Percentiles rank a stretch among this genome's conserved stretches.
Evolutionary conservation across 768 basidiomycete genomes (phyloP).

Genomic region (Xerocomellus chrysenteron): DNA sequence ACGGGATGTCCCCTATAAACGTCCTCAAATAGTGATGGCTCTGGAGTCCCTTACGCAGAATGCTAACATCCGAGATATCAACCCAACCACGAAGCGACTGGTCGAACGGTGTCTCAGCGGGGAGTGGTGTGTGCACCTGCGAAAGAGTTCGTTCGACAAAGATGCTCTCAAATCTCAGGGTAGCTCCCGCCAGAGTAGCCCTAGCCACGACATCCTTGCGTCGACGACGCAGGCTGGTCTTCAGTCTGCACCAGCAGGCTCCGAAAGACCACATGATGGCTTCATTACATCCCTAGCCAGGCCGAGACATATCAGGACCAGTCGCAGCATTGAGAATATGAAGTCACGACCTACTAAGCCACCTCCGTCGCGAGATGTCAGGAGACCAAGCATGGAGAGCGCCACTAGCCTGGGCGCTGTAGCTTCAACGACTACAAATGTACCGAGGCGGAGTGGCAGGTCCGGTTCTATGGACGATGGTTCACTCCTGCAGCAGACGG

Average conservation of each 20-base stretch:
- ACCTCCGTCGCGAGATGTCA: constrained; percentile 33
- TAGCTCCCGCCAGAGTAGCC: constrained; percentile 39
- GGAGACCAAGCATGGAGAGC: constrained; percentile 43
- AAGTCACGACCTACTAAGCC: constrained; percentile 31
- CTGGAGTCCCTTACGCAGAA: constrained; percentile 78
- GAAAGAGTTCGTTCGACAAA: constrained; percentile 38
- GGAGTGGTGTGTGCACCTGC: constrained; percentile 80
- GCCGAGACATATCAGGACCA: constrained; percentile 52
- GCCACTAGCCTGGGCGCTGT: constrained; percentile 30
- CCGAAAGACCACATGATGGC: constrained; percentile 21
- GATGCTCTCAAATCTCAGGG: constrained; percentile 27
- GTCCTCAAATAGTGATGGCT: constrained; percentile 79
- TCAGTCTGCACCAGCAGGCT: constrained; percentile 2
- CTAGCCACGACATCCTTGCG: constrained; percentile 43
- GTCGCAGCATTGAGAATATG: constrained; percentile 66
- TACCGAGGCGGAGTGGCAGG: constrained; percentile 26
- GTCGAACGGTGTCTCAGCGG: constrained; percentile 89
- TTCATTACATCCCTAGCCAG: constrained; percentile 27
- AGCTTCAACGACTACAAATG: constrained; percentile 22
- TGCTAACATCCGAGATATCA: constrained; percentile 75
- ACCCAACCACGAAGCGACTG: constrained; percentile 83
- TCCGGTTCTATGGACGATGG: constrained; percentile 28
- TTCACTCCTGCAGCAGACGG: constrained; percentile 17
- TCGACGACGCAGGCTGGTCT: constrained; percentile 32
- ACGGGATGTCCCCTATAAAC: constrained; percentile 82